These are phyloP conservation scores for Pterulicium gracile DNA, from an alignment of 1,284 basidiomycete species.

Conservation along the genomic window DNA sequence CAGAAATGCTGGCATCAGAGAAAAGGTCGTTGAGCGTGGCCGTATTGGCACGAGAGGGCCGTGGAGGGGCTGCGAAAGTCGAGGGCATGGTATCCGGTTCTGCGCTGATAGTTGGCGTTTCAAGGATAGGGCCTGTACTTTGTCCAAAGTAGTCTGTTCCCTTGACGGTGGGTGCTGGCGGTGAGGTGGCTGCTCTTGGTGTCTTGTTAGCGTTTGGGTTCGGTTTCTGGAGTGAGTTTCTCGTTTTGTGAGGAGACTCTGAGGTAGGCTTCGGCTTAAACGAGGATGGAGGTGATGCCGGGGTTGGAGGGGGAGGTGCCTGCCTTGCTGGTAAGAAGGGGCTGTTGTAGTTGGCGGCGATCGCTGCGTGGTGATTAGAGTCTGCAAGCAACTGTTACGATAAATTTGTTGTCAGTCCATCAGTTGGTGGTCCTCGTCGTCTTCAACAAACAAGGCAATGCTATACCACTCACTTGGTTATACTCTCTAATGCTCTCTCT, in stretches of 20 bases:
- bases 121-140: background rate
- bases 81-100: conserved; percentile 47
- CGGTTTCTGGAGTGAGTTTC: conserved; percentile 51
- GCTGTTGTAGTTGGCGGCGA: conserved; percentile 29
- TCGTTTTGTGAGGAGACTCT: conserved; percentile 25
- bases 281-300: conserved; percentile 14
- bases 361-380: conserved; percentile 44
- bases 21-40: conserved; percentile 68
- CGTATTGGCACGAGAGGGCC: conserved; percentile 74
- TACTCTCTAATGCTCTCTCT: conserved; percentile 40
- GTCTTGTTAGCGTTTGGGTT: conserved; percentile 24
- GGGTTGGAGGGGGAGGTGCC: conserved; percentile 41
- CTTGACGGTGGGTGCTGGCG: conserved; percentile 24
- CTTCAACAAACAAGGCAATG: background rate
- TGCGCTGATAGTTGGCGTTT: conserved; percentile 18
- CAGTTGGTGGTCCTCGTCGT: too few relatives aligned
- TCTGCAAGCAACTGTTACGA: conserved; percentile 56
- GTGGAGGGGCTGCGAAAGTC: conserved; percentile 50
- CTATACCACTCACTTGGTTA: conserved; percentile 11
- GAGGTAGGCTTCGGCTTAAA: conserved; percentile 10
- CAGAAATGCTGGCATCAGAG: conserved; percentile 19
- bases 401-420: too few relatives aligned
- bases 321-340: conserved; percentile 39
- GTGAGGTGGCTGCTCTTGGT: too few relatives aligned
- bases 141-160: background rate